Conservation (phyloP, 495 filamentous ascomycete genomes). For the Daldinia grandis region DNA sequence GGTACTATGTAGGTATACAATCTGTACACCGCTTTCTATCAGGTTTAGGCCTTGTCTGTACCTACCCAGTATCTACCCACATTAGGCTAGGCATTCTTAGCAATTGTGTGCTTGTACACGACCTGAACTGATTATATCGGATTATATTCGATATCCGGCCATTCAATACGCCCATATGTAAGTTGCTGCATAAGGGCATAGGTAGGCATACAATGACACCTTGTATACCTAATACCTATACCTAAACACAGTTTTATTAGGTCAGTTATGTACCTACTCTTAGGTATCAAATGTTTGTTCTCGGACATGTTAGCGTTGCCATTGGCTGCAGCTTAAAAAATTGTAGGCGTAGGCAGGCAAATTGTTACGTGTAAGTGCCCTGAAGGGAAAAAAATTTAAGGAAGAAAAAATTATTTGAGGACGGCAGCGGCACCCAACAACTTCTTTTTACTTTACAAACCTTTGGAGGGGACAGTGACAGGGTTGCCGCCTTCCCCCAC, state of each 20-base stretch:
- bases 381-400: constrained; percentile 16
- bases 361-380: constrained; percentile 20
- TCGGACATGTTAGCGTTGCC: neutral
- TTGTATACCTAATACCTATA: constrained; percentile 3
- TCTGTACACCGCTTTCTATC: constrained; percentile 38
- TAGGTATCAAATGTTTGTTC: constrained; percentile 11
- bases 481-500: constrained; percentile 42
- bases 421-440: constrained; percentile 36
- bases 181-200: constrained; percentile 10
- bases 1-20: too few species aligned
- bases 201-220: constrained; percentile 2
- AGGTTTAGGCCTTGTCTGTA: constrained; percentile 14
- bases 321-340: constrained; percentile 1
- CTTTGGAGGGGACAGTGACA: constrained; percentile 36
- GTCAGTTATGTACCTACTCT: neutral
- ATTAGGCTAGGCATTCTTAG: constrained; percentile 14
- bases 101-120: constrained; percentile 7
- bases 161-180: constrained; percentile 6
- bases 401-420: constrained; percentile 36
- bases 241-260: neutral
- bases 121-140: constrained; percentile 11
- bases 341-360: neutral
- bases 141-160: constrained; percentile 13
- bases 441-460: constrained; percentile 24
- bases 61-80: constrained; percentile 16